These are phyloP conservation scores for Corchorus olitorius DNA, from an alignment of 345 rosid species.

Conservation along the genomic window DNA sequence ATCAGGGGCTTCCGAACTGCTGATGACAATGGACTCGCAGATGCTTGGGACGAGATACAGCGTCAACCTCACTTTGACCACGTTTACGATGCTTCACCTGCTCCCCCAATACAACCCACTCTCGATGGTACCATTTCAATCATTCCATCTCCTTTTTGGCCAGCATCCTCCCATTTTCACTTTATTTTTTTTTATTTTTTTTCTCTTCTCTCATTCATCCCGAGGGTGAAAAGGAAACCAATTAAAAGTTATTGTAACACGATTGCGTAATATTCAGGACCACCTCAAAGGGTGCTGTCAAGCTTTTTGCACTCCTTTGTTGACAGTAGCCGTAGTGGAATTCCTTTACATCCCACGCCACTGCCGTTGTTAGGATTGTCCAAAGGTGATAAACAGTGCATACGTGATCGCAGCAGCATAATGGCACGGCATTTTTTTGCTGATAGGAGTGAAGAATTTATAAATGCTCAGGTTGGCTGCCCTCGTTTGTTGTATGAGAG, in stretches of 20 bases:
- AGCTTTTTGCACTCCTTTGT: slow-evolving; percentile 90
- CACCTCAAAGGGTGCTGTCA: slow-evolving; percentile 91
- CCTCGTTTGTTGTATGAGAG: slow-evolving; percentile 10
- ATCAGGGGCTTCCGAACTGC: slow-evolving; percentile 64
- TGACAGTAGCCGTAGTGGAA: slow-evolving; percentile 80
- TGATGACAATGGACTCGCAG: slow-evolving; percentile 67
- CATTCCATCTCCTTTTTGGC: not conserved
- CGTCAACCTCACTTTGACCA: slow-evolving; percentile 47
- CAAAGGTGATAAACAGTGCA: slow-evolving; percentile 89
- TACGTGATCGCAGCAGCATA: slow-evolving; percentile 98
- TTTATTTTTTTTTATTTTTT: slow-evolving; percentile 1
- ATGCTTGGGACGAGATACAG: slow-evolving; percentile 89
- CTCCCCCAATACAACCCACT: slow-evolving; percentile 53
- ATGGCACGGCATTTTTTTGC: slow-evolving; percentile 97
- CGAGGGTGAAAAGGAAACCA: not conserved
- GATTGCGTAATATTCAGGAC: slow-evolving; percentile 48
- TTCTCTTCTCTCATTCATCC: not conserved
- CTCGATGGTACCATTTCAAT: slow-evolving; percentile 55
- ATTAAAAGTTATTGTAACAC: not conserved
- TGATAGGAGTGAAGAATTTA: slow-evolving; percentile 87
- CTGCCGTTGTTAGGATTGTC: slow-evolving; percentile 88
- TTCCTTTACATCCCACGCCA: slow-evolving; percentile 84
- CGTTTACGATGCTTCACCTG: slow-evolving; percentile 37
- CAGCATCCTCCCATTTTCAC: slow-evolving; percentile 5
- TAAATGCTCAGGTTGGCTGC: slow-evolving; percentile 74